These are phyloP conservation scores for Cnidoscolus chayamansa DNA, from an alignment of 441 rosid species.

Conservation along the genomic window DNA sequence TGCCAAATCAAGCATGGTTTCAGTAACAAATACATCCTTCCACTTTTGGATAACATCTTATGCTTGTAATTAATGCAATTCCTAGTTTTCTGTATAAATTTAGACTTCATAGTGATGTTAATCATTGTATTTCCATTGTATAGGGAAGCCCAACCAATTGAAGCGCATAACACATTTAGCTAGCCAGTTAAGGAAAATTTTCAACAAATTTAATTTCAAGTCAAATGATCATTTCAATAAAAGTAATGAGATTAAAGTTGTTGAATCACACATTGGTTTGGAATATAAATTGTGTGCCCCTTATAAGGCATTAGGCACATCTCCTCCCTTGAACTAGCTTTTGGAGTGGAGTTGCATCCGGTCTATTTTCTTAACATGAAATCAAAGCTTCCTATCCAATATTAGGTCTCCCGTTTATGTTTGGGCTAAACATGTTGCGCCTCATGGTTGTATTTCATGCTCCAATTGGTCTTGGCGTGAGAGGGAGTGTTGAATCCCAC, in stretches of 20 bases:
- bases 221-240: neutral
- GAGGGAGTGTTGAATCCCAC: no score
- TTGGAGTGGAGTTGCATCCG: no score
- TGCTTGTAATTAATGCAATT: neutral
- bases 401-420: no score
- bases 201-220: neutral
- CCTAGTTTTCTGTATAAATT: neutral
- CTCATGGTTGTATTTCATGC: no score
- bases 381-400: no score
- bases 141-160: neutral
- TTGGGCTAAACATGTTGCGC: no score
- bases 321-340: no score
- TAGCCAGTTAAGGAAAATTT: neutral
- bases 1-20: neutral
- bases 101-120: neutral
- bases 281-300: no score
- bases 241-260: neutral
- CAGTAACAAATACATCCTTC: slow-evolving; percentile 10
- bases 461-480: no score
- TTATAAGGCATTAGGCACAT: no score
- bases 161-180: neutral
- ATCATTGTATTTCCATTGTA: neutral
- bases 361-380: no score
- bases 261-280: no score
- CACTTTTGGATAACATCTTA: neutral